Evolutionary conservation across 2,329 filamentous ascomycete species (phyloP).

Genomic region (Xylariaceae sp.): DNA sequence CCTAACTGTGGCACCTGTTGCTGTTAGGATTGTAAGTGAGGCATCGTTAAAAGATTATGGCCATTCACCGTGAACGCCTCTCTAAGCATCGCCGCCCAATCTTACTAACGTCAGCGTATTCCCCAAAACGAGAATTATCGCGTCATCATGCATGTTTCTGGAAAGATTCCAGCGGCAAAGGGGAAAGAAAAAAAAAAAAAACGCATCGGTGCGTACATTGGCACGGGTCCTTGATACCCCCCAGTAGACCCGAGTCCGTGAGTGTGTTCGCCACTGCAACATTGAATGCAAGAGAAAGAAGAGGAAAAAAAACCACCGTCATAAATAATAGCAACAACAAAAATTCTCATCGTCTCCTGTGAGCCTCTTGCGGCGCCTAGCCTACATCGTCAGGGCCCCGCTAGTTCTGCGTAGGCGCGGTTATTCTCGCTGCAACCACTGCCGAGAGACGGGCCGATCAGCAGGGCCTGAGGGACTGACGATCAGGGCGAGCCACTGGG

Average conservation of each 20-base stretch:
- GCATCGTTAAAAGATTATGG: neutral
- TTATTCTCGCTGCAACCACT: slow-evolving; percentile 22
- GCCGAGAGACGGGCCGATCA: slow-evolving; percentile 29
- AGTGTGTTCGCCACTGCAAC: slow-evolving; percentile 3
- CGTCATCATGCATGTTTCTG: slow-evolving; percentile 27
- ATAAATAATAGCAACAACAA: neutral
- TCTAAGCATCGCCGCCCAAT: slow-evolving; percentile 1
- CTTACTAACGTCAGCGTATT: slow-evolving; percentile 7
- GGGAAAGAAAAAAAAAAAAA: no score
- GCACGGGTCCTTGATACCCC: neutral
- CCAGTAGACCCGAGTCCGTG: neutral
- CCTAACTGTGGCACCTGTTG: neutral
- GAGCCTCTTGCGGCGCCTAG: neutral
- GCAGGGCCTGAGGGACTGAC: slow-evolving; percentile 6
- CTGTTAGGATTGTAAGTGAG: neutral
- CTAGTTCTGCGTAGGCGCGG: slow-evolving; percentile 7
- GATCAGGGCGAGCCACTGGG: no score
- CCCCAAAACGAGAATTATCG: slow-evolving; percentile 16
- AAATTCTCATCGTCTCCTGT: neutral
- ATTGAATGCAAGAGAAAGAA: neutral
- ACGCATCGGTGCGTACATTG: slow-evolving; percentile 6
- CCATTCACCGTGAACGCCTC: neutral
- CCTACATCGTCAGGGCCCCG: no score
- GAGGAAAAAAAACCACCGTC: no score
- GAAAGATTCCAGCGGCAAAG: slow-evolving; percentile 24